Conservation (phyloP, 305 asterid genomes). For the Fraxinus latifolia region DNA sequence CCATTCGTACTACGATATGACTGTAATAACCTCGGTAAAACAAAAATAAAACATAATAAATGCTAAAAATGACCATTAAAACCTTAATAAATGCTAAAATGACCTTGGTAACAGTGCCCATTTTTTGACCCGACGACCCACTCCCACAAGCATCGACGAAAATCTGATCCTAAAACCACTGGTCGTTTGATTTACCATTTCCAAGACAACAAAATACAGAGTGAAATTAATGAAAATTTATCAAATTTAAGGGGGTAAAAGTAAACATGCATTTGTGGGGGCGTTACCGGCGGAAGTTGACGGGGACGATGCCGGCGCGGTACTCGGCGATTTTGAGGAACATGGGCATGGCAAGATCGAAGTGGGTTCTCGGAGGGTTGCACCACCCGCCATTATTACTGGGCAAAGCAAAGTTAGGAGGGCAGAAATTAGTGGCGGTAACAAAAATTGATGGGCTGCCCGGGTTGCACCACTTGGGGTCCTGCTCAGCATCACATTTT, state of each 20-base stretch:
- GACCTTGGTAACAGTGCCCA: not conserved
- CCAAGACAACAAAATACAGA: not conserved
- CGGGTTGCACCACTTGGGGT: slow-evolving; percentile 55
- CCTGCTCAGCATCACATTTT: slow-evolving; percentile 48
- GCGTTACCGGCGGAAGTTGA: slow-evolving; percentile 68
- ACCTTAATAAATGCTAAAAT: not conserved
- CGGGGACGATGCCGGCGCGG: slow-evolving; percentile 81
- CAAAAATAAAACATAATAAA: not conserved
- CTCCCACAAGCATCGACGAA: not conserved
- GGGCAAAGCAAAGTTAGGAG: slow-evolving; percentile 67
- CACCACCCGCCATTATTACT: slow-evolving; percentile 84
- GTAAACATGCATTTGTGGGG: not conserved
- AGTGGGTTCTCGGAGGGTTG: slow-evolving; percentile 74
- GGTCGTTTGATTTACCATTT: not conserved
- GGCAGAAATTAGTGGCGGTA: slow-evolving; percentile 80
- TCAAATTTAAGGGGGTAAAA: not conserved
- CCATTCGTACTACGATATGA: not conserved
- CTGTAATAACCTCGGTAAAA: not conserved
- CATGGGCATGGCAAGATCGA: slow-evolving; percentile 87
- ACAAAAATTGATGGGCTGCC: slow-evolving; percentile 64
- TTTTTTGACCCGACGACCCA: not conserved
- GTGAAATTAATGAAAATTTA: too few relatives aligned
- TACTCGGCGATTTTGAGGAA: slow-evolving; percentile 69
- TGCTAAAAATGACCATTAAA: not conserved
- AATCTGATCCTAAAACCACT: not conserved